Evolutionary conservation across 2,329 filamentous ascomycete genomes (phyloP).

Genomic region (Lachnellula willkommii): DNA sequence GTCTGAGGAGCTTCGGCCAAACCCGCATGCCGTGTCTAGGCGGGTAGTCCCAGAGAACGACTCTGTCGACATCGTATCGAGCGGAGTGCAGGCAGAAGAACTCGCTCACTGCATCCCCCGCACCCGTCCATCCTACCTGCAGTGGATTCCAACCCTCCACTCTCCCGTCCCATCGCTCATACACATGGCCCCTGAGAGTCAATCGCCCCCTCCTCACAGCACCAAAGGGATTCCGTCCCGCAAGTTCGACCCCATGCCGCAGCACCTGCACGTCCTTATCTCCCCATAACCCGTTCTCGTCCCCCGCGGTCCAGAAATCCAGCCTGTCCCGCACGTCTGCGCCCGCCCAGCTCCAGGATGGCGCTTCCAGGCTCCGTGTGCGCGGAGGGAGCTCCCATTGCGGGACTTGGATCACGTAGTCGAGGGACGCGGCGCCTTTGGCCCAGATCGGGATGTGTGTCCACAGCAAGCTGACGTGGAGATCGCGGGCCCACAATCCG

Average conservation of each 20-base stretch:
- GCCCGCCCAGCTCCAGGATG: constrained; percentile 5
- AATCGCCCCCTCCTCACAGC: neutral
- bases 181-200: neutral
- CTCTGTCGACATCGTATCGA: too few species aligned
- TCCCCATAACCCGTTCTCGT: constrained; percentile 1
- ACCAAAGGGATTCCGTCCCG: neutral
- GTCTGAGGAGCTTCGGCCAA: too few species aligned
- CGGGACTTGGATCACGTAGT: neutral
- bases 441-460: neutral
- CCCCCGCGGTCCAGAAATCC: neutral
- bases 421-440: neutral
- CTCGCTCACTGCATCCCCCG: neutral
- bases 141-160: neutral
- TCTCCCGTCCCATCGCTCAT: constrained; percentile 3
- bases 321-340: neutral
- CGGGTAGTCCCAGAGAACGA: too few species aligned
- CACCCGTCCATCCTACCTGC: neutral
- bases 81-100: neutral
- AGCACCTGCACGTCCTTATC: constrained; percentile 1
- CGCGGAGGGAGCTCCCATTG: constrained; percentile 1
- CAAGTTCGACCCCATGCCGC: neutral
- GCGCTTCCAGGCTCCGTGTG: neutral
- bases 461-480: constrained; percentile 3
- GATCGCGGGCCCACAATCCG: constrained; percentile 5
- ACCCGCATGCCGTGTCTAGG: too few species aligned